Evolutionary conservation across 2,329 filamentous ascomycete species (phyloP).

Genomic region (Colletotrichum abscissum): DNA sequence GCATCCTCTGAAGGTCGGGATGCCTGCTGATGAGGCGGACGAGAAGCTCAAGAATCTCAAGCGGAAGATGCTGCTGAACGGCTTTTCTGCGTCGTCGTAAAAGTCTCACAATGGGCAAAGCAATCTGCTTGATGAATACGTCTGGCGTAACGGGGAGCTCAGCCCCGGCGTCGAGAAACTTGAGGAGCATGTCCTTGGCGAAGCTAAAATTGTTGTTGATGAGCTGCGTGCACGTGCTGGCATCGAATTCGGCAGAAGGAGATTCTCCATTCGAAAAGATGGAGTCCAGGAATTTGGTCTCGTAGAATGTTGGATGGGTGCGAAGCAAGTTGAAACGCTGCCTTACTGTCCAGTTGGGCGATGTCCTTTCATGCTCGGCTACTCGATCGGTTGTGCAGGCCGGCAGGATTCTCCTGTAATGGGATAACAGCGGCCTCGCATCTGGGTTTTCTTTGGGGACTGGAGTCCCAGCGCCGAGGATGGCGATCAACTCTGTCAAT

Average conservation of each 20-base stretch:
- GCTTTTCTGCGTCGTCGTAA: background rate
- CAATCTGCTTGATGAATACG: constrained; percentile 1
- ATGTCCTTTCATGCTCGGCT: background rate
- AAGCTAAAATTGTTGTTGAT: constrained; percentile 10
- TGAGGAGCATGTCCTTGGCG: constrained; percentile 1
- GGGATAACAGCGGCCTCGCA: background rate
- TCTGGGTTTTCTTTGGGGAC: background rate
- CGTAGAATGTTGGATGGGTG: constrained; percentile 4
- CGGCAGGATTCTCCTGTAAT: constrained; percentile 8
- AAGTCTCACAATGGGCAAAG: background rate
- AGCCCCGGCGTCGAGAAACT: background rate
- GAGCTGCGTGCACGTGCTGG: background rate
- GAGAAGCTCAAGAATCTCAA: constrained; percentile 10
- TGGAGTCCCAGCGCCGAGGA: background rate
- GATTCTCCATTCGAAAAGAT: background rate
- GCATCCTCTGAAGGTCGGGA: background rate
- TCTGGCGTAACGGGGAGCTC: background rate
- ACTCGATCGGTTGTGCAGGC: constrained; percentile 11
- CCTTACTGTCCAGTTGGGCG: background rate
- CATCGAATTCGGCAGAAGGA: background rate
- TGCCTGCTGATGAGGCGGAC: background rate
- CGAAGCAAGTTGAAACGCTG: constrained; percentile 1
- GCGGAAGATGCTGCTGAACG: background rate
- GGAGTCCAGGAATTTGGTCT: background rate
- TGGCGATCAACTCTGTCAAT: background rate